Evolutionary conservation across 768 basidiomycete species (phyloP), one percentile per base, ranked within the genome.

Genomic region (Leccinum arenicola): DNA sequence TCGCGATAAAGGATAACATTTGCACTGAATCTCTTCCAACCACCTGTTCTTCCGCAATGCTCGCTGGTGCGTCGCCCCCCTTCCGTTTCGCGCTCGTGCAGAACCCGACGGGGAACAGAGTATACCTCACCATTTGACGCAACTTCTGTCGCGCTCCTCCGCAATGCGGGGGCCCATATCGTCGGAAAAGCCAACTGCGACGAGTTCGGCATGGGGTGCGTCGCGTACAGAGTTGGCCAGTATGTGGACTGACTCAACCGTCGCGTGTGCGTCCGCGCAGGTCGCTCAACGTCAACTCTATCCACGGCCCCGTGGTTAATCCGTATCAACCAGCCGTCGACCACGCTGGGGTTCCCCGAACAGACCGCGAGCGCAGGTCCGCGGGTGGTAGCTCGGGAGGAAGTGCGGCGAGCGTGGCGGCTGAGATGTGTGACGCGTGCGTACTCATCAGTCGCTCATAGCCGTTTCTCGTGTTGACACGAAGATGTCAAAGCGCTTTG

Each of bases 191-290:
- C 95, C 1, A 95, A 96, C 69, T 93, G 93, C 72, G 96, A 99
- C 70, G 95, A 98, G 74, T 98, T 98, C 74, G 96, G 96, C 1
- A 98, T 98, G 96, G 96, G 96, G 89, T 95, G 58, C 19, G 85
- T 73, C 43, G n/a, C n/a, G n/a, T 11, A 43, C n/a, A 10, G n/a
- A 43, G 3, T 17, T 6, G 8, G n/a, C 36, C 9, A 4, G 21
- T 57, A 35, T 31, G 50, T 11, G 43, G 8, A 45, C 36, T 36
- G 4, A 14, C 11, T 40, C 15, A 38, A 38, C 4, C 15, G 43
- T 45, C 23, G 17, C 15, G 40, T 54, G 45, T 4, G 29, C 4
- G 4, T 47, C 36, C 6, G 27, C 14, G 1, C 43, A 93, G 90
- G 17, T 98, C 94, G 2, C 75, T 90, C 61, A 95, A 93, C 69